Conservation (phyloP, 2,329 filamentous ascomycete genomes). For the Scolecobasidium constrictum region DNA sequence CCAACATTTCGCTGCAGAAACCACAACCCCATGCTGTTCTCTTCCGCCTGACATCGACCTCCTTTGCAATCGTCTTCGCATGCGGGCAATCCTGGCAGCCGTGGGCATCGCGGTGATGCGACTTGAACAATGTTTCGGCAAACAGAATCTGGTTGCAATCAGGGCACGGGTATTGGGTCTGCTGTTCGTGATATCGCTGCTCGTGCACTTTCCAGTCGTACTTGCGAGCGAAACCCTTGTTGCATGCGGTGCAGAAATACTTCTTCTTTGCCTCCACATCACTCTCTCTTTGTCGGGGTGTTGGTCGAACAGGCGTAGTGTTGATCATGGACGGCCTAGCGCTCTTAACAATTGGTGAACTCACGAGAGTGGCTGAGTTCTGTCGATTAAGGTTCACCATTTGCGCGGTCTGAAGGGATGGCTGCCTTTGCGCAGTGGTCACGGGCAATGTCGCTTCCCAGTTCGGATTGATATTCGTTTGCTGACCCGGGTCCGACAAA, state of each 20-base stretch:
- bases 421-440: background rate
- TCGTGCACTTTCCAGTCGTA: constrained; percentile 62
- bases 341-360: constrained; percentile 1
- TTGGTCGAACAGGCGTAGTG: background rate
- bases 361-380: constrained; percentile 7
- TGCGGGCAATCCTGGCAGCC: constrained; percentile 55
- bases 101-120: constrained; percentile 56
- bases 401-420: constrained; percentile 6
- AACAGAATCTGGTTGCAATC: constrained; percentile 60
- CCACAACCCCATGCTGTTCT: constrained; percentile 59
- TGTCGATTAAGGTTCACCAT: constrained; percentile 1
- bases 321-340: constrained; percentile 1
- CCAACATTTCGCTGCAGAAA: constrained; percentile 53
- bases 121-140: constrained; percentile 57
- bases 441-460: constrained; percentile 6
- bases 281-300: constrained; percentile 8
- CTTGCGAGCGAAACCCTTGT: constrained; percentile 57
- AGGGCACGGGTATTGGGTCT: constrained; percentile 56
- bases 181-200: constrained; percentile 58
- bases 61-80: constrained; percentile 52
- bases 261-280: constrained; percentile 19
- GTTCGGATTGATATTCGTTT: background rate
- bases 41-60: constrained; percentile 24
- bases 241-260: constrained; percentile 37
- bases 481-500: constrained; percentile 1